A percentile compares a stretch with the other conserved stretches of the same genome.
Conservation (phyloP, 495 filamentous ascomycete species). For the Trichocladium antarcticum region DNA sequence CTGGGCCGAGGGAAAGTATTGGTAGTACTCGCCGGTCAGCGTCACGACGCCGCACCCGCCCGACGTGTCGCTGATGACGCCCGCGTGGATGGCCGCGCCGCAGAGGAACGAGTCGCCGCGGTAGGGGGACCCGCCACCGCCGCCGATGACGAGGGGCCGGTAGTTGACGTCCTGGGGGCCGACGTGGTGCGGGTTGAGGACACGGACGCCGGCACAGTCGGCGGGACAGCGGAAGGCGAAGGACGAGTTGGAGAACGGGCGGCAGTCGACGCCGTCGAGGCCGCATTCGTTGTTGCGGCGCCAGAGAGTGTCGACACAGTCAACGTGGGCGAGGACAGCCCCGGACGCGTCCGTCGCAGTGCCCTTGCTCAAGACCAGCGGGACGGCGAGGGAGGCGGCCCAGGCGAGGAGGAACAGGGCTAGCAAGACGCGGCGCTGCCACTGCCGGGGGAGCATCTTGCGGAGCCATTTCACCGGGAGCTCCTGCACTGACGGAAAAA, state of each 20-base stretch:
- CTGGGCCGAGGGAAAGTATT: constrained; percentile 46
- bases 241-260: constrained; percentile 56
- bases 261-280: constrained; percentile 62
- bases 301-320: constrained; percentile 54
- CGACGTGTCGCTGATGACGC: constrained; percentile 51
- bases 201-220: constrained; percentile 51
- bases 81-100: constrained; percentile 35
- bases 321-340: constrained; percentile 43
- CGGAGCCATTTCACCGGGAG: constrained; percentile 50
- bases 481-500: constrained; percentile 56
- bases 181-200: constrained; percentile 60
- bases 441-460: constrained; percentile 45
- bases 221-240: constrained; percentile 73
- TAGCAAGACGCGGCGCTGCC: constrained; percentile 47
- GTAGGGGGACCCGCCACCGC: constrained; percentile 45
- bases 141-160: constrained; percentile 59
- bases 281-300: constrained; percentile 59
- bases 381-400: constrained; percentile 49
- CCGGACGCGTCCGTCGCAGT: constrained; percentile 51
- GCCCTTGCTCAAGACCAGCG: constrained; percentile 48
- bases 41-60: constrained; percentile 57
- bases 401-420: constrained; percentile 50
- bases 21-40: constrained; percentile 54
- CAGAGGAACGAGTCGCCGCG: constrained; percentile 67
- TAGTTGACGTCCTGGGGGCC: constrained; percentile 64